Base-by-base conservation (phyloP, 2,329 filamentous ascomycete genomes). In the Leptosphaerulina australis region DNA sequence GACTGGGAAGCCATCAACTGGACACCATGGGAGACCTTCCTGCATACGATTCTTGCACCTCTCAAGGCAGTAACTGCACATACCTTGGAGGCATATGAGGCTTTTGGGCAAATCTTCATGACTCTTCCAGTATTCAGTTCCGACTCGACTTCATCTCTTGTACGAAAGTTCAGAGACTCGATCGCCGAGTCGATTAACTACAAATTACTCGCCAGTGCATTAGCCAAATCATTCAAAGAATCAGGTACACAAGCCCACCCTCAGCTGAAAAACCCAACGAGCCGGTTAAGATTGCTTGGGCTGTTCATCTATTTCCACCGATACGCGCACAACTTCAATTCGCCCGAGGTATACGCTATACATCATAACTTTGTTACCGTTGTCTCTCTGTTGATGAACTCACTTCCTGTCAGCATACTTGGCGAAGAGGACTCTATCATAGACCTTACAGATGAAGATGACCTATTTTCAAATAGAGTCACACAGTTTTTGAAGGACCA, bases 401-500 rank as follows among this genome's bases (percentile, higher is more conserved):
- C 79, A 9, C 75, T 84, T 22, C 81, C 84, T 9, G 74, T 79
- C 31, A 77, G 81, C 37, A 77, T 86, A 10, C 78, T 81, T 26
- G 74, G 85, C 22, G 81, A 83, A 33, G 54, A 60, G 26, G 44
- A 63, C 48, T 45, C 58, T n/a, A 66, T 70, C 30, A 33, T 61
- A 21, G 70, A 55, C 65, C 72, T 49, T 41, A 58, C 50, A 52
- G 62, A 55, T 59, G 72, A 47, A 2, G 44, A 57, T 3, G 58
- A 67, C 0, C 43, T 73, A 5, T 46, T 46, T 4, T 21, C 58
- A 4, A 60, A 68, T 2, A 47, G 68, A 3, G 58, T 64, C 1
- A 77, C 77, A 40, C 60, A 53, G 7, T 79, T 91, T 64, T 73
- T 95, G 10, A 80, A 81, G 36, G 77, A 81, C 0, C 84, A 91